Conservation (phyloP, 805 yeast species). For the Suhomyces vadensis region DNA sequence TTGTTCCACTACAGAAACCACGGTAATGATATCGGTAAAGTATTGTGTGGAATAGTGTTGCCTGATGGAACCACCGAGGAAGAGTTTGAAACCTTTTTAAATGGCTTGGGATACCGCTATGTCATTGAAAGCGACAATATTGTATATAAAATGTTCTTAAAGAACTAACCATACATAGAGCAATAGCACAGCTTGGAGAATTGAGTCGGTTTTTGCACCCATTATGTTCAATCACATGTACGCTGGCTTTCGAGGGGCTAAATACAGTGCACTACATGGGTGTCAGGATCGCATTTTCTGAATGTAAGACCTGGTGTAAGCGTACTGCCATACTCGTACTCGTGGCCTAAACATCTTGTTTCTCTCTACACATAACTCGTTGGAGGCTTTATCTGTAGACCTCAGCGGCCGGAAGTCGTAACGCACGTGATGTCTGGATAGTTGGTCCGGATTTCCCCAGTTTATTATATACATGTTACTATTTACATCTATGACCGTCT, state of each 20-base stretch:
- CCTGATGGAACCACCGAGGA: constrained; percentile 64
- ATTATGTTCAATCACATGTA: not conserved
- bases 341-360: no score
- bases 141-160: constrained; percentile 80
- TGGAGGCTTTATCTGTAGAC: no score
- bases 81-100: constrained; percentile 67
- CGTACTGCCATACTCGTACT: no score
- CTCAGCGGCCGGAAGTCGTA: no score
- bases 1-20: constrained; percentile 96
- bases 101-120: constrained; percentile 71
- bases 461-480: constrained; percentile 2
- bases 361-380: no score
- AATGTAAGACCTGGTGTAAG: no score
- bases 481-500: constrained; percentile 13
- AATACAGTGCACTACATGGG: no score
- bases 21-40: constrained; percentile 93
- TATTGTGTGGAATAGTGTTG: constrained; percentile 84
- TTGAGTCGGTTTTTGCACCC: not conserved
- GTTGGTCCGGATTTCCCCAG: no score
- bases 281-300: no score
- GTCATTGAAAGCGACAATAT: constrained; percentile 81
- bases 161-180: constrained; percentile 4
- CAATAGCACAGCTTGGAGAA: not conserved
- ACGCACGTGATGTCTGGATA: no score
- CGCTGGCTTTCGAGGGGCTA: no score